Conservation (phyloP, 2,329 filamentous ascomycete species). For the Falciphora oryzae region DNA sequence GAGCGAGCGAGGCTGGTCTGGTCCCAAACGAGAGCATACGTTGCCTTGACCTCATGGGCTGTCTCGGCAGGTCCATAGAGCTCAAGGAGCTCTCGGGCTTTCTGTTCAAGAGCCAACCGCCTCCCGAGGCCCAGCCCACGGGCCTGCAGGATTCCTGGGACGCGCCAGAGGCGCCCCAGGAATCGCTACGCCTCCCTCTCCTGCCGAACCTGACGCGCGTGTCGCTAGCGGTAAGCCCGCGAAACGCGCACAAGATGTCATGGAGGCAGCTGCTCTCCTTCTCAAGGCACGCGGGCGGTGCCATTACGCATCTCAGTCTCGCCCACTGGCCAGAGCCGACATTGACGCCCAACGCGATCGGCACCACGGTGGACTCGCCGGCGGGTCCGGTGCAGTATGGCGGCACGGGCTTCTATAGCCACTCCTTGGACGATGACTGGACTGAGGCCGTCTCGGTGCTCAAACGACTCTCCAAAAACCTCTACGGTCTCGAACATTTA, state of each 20-base stretch:
- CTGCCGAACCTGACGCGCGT: constrained; percentile 56
- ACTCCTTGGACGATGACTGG: constrained; percentile 53
- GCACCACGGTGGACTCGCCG: constrained; percentile 39
- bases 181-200: constrained; percentile 31
- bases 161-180: constrained; percentile 24
- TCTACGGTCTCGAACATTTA: constrained; percentile 55
- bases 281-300: constrained; percentile 41
- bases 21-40: constrained; percentile 40
- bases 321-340: constrained; percentile 58
- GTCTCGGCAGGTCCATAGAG: constrained; percentile 43
- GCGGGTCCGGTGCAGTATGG: constrained; percentile 39
- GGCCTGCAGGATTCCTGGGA: constrained; percentile 50
- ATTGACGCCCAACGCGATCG: constrained; percentile 48
- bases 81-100: constrained; percentile 48
- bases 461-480: constrained; percentile 44
- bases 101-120: constrained; percentile 34
- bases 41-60: constrained; percentile 48
- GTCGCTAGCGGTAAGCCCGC: constrained; percentile 46
- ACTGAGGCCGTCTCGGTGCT: constrained; percentile 52
- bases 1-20: constrained; percentile 19
- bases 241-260: constrained; percentile 32
- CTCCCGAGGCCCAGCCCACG: constrained; percentile 13
- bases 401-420: constrained; percentile 52
- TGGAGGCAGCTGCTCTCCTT: constrained; percentile 55
- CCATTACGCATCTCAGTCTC: constrained; percentile 54